Percentiles rank a stretch among this genome's conserved stretches.
These are phyloP conservation scores for Penicillium sp. DNA, from an alignment of 2,329 filamentous ascomycete genomes.

Conservation along the genomic window DNA sequence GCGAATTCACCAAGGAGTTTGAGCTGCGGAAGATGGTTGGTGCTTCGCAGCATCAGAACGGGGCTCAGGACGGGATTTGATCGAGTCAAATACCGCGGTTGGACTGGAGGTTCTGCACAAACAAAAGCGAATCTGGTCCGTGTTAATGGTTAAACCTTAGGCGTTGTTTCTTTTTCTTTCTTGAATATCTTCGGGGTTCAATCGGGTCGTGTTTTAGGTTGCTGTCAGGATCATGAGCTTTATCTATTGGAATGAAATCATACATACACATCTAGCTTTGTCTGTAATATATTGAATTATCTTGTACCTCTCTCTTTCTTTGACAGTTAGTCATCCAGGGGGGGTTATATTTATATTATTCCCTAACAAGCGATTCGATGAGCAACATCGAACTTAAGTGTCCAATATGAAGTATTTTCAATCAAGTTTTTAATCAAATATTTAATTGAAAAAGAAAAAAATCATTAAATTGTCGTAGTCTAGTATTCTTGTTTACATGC, in stretches of 20 bases:
- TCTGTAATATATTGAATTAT: neutral
- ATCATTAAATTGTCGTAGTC: too few species aligned
- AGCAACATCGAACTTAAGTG: too few species aligned
- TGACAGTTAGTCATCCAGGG: too few species aligned
- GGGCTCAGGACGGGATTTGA: slow-evolving; percentile 15
- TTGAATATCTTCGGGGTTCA: neutral
- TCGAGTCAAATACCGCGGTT: neutral
- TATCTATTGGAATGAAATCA: neutral
- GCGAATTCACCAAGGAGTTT: slow-evolving; percentile 89
- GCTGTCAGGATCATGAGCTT: neutral
- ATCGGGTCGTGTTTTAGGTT: slow-evolving; percentile 4
- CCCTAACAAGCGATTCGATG: too few species aligned
- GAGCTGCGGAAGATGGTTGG: slow-evolving; percentile 82
- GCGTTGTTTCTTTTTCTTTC: neutral
- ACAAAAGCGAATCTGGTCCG: too few species aligned
- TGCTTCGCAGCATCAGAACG: slow-evolving; percentile 51
- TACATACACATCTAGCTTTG: neutral
- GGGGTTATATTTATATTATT: too few species aligned
- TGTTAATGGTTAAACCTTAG: too few species aligned
- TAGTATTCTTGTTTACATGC: neutral
- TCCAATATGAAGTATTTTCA: too few species aligned
- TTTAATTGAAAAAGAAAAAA: too few species aligned
- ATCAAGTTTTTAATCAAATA: too few species aligned
- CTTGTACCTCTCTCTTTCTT: neutral
- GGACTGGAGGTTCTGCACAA: neutral